Conservation (phyloP, 1,139 yeast genomes). For the Magnusiomyces paraingens region DNA sequence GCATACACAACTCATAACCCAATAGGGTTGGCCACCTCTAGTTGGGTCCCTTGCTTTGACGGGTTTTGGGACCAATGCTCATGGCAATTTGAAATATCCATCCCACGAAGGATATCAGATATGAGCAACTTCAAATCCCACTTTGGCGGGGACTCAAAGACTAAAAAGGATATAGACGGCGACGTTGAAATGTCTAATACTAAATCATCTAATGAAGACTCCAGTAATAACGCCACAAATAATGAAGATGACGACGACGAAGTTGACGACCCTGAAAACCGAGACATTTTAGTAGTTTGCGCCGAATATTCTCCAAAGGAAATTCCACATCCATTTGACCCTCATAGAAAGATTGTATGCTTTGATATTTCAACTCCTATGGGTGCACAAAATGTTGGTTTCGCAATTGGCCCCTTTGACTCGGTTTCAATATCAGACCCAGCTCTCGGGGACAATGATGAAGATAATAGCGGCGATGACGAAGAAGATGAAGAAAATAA, state of each 20-base stretch:
- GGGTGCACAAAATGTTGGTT: constrained; percentile 93
- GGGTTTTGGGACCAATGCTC: constrained; percentile 83
- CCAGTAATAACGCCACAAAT: constrained; percentile 23
- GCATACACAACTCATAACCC: constrained; percentile 81
- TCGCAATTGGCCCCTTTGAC: constrained; percentile 88
- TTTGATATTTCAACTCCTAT: constrained; percentile 84
- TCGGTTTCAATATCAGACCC: constrained; percentile 44
- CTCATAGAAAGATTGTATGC: constrained; percentile 65
- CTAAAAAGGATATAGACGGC: constrained; percentile 36
- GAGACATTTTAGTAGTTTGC: constrained; percentile 65
- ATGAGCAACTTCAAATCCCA: constrained; percentile 37
- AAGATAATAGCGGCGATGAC: constrained; percentile 34
- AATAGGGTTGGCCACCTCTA: constrained; percentile 72
- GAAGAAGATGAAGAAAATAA: constrained; percentile 33
- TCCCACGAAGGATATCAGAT: constrained; percentile 75
- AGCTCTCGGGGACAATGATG: constrained; percentile 24
- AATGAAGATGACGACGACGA: constrained; percentile 31
- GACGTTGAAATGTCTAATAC: constrained; percentile 10
- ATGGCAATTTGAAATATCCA: constrained; percentile 82
- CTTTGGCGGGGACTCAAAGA: constrained; percentile 27
- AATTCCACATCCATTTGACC: constrained; percentile 46
- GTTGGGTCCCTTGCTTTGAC: constrained; percentile 97
- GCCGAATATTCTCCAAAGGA: constrained; percentile 60
- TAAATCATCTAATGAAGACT: constrained; percentile 16
- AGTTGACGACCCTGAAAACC: constrained; percentile 42